Evolutionary conservation across 2,329 filamentous ascomycete species (phyloP).

Genomic region (Apiospora koreana): DNA sequence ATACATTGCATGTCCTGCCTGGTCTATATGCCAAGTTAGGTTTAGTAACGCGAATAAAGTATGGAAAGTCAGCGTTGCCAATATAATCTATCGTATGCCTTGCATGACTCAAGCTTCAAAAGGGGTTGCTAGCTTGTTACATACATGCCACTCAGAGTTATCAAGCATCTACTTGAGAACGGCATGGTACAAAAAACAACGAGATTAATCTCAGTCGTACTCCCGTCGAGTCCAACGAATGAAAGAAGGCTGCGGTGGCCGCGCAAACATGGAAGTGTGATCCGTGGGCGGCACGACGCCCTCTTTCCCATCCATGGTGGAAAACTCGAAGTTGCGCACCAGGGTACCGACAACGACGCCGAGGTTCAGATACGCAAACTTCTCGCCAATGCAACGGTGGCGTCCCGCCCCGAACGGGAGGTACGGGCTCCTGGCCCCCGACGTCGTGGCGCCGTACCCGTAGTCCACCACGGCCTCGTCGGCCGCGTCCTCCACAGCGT

Average conservation of each 20-base stretch:
- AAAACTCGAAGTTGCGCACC: constrained; percentile 61
- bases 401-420: constrained; percentile 73
- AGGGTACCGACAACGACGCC: constrained; percentile 64
- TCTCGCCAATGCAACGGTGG: constrained; percentile 75
- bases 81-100: no score
- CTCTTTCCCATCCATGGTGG: constrained; percentile 54
- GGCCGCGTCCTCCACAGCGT: neutral
- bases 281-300: constrained; percentile 62
- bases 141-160: no score
- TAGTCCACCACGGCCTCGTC: constrained; percentile 27
- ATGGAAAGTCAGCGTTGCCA: no score
- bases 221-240: constrained; percentile 30
- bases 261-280: constrained; percentile 52
- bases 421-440: constrained; percentile 49
- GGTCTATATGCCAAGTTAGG: no score
- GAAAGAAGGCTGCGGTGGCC: constrained; percentile 34
- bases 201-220: neutral
- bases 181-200: no score
- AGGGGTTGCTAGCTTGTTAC: no score
- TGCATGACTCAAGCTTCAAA: no score
- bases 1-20: no score
- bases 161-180: no score
- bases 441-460: constrained; percentile 32
- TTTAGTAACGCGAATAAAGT: no score
- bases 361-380: constrained; percentile 73